Base-by-base conservation (phyloP, 2,329 filamentous ascomycete genomes). In the Dactylonectria estremocensis region DNA sequence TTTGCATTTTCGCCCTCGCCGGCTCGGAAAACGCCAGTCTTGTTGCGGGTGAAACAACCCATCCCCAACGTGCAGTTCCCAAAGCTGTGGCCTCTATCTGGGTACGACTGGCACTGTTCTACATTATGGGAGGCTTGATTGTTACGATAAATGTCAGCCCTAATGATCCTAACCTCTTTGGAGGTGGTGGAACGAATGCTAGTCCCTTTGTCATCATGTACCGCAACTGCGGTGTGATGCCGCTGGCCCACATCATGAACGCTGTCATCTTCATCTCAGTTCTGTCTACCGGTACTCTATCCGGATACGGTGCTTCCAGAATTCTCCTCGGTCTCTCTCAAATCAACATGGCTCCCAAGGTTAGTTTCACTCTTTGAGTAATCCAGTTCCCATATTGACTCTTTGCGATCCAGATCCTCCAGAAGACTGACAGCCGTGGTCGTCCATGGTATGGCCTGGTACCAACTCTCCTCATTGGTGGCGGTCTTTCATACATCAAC, bases 381-480 rank as follows among this genome's bases (percentile, higher is more conserved):
- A 16, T 9, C 3, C 1, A 1, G 11, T 22, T 2, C 5, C 7
- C 2, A 18, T 33, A 37, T 22, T 61, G 6, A 56, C 24, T 45
- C 4, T 14, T 1, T 11, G 2, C 13, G 7, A 11, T 50, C 8
- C 20, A 69, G 66, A 43, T 62, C 1, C 35, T 65, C 5, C 56
- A 61, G 33, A 66, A 62, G 31, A 65, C 63, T 10, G 66, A 69
- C 28, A 61, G 62, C 46, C 46, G 63, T 40, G 66, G 66, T 18
- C 56, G 63, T 22, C 66, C 66, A 14, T 69, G 66, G 66, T 66
- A 59, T 13, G 66, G 57, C 6, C 74, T 89, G 13, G 72, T 87
- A 2, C 81, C 87, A 55, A 87, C 88, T 0, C 87, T 88, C 54
- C 69, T 86, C 9, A 83, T 88, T 46, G 87, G 81, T 7, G 79